Evolutionary conservation across 495 filamentous ascomycete species (phyloP), one percentile per base, ranked within the genome.

Genomic region (Penicillium dipodomyicola): DNA sequence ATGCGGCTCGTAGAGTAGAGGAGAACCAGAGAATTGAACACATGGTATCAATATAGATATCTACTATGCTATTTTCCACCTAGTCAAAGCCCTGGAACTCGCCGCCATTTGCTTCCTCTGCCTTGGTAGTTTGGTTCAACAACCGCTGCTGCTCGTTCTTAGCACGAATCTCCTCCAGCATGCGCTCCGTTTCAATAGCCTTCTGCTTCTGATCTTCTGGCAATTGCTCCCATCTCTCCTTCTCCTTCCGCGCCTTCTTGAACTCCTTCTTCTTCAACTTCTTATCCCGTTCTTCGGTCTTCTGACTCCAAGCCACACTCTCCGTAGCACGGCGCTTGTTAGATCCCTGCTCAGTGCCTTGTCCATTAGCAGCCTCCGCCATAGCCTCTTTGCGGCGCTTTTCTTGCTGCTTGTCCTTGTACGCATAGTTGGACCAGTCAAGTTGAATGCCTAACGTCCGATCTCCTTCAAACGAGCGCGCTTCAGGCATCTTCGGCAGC

Each of bases 401-500:
- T 66, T 98, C 94, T 27, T 88, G 78, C 29, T 76, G 74, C 63
- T 87, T 89, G 59, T 97, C 93, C 53, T 85, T 84, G 72, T 95
- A 97, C 1, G 84, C 77, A 61, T 86, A 84, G 3, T 59, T 74
- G 7, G 80, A 68, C 73, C 81, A 83, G 58, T 92, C 81, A 5
- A 90, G 55, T 0, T 76, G 67, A 4, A 88, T 69, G 9, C 88
- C 88, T 8, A 91, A 71, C 0, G 76, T 77, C 37, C 80, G 75
- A 62, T 90, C 86, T 33, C 85, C 85, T 0, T 81, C 73, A 65
- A 86, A 91, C 17, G 67, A 81, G 58, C 84, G 86, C 52, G 92
- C 69, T 67, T 98, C 94, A 0, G 95, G 94, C 94, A 98, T 98
- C 69, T 89, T 93, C 40, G 94, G 94, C 48, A 97, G 78, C 55